Conservation (phyloP, 1,284 basidiomycete genomes). For the Rhodotorula sp. region DNA sequence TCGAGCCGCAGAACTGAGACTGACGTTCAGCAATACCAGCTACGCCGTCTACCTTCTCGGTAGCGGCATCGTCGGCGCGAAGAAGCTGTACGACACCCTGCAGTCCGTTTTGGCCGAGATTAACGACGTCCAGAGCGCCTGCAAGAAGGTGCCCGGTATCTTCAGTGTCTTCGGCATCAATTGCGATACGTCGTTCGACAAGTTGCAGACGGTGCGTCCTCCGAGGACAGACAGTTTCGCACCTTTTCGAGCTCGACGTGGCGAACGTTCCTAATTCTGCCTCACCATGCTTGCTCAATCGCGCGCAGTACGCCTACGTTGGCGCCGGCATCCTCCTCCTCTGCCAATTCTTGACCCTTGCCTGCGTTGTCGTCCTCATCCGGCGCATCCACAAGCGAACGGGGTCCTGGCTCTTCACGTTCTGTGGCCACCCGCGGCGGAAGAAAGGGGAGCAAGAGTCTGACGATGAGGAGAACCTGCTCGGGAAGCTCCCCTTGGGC, state of each 20-base stretch:
- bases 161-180: slow-evolving; percentile 3
- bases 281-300: background rate
- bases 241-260: no score
- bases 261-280: background rate
- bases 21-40: background rate
- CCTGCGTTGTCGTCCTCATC: slow-evolving; percentile 18
- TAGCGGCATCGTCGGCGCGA: background rate
- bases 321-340: slow-evolving; percentile 8
- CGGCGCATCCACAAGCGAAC: slow-evolving; percentile 13
- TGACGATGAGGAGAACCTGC: slow-evolving; percentile 3
- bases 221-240: background rate
- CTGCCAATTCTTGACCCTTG: slow-evolving; percentile 13
- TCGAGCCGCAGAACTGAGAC: background rate
- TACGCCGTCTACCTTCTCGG: slow-evolving; percentile 11
- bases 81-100: slow-evolving; percentile 1
- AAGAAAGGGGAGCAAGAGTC: no score
- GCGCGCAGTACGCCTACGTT: slow-evolving; percentile 3
- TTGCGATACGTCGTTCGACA: slow-evolving; percentile 9
- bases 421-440: slow-evolving; percentile 13
- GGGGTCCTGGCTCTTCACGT: slow-evolving; percentile 14
- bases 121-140: slow-evolving; percentile 1
- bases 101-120: slow-evolving; percentile 2
- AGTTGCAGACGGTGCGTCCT: slow-evolving; percentile 1
- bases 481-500: slow-evolving; percentile 9
- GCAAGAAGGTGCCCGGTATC: background rate